Base-by-base conservation (phyloP, 2,329 filamentous ascomycete genomes). In the Colletotrichum orbiculare region DNA sequence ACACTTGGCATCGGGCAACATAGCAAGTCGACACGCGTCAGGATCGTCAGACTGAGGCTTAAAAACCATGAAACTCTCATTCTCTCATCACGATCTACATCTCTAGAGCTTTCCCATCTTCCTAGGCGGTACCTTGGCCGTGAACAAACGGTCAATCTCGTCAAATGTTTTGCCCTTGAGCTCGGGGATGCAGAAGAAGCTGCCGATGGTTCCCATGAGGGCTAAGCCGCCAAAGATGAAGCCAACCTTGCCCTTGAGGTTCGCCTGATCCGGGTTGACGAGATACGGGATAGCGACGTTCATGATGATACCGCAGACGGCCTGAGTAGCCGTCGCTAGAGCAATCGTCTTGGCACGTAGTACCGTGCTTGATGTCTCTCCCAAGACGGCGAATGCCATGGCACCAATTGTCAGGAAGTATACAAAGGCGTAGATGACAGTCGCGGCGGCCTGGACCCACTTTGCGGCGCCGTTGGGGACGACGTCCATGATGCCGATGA, bases 401-500 rank as follows among this genome's bases (percentile, higher is more conserved):
- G 68, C 78, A 0, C 78, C 78, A 17, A 79, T 73, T 3, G 77
- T 79, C 47, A 70, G 70, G 63, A 79, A 73, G 52, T 79, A 79
- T 50, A 63, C 52, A 13, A 68, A 72, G 50, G 77, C 80, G 69
- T 74, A 78, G 37, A 77, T 74, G 7, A 87, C 71, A 64, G 86
- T 79, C 8, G 87, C 74, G 1, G 78, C 77, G 5, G 82, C 84
- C 55, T 84, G 80, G 0, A 80, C 82, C 81, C 82, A 86, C 13
- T 71, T 73, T 0, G 73, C 71, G 3, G 76, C 75, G 2, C 78
- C 75, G 7, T 73, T 73, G 0, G 79, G 80, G 8, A 83, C 77
- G 52, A 80, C 81, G 59, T 83, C 79, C 3, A 83, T 73, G 50
- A 81, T 75, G 11, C 81, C 82, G 39, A 84, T 79, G 11, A 74